Conservation (phyloP, 106 monocot species). For the Agapanthus africanus region DNA sequence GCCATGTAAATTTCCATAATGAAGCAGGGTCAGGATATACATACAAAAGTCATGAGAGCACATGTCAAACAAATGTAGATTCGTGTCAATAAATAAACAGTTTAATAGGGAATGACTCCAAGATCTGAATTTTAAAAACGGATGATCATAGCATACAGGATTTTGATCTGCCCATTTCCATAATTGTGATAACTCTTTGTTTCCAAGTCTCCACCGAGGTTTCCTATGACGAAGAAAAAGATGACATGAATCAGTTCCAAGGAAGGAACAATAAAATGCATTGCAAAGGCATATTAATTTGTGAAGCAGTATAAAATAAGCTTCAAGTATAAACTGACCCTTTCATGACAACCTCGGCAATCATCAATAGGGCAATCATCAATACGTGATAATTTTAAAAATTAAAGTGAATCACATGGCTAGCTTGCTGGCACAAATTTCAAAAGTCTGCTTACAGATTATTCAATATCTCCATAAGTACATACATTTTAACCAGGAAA, state of each 20-base stretch:
- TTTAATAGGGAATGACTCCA: background rate
- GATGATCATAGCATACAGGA: too few species aligned
- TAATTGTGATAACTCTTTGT: conserved; percentile 79
- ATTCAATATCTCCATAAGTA: too few species aligned
- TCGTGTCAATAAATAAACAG: background rate
- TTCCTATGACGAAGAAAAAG: conserved; percentile 37
- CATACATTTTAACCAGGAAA: too few species aligned
- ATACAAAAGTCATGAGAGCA: background rate
- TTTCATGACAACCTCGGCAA: background rate
- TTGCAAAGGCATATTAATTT: background rate
- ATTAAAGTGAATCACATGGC: background rate
- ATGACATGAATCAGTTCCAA: conserved; percentile 9
- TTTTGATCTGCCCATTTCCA: conserved; percentile 99
- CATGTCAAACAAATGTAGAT: background rate
- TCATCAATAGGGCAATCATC: background rate
- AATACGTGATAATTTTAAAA: conserved; percentile 1
- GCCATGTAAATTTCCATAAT: background rate
- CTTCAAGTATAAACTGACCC: background rate
- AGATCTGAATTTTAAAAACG: too few species aligned
- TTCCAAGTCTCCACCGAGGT: conserved; percentile 84
- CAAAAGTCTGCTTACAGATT: background rate
- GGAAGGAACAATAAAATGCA: background rate
- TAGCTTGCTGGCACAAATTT: background rate
- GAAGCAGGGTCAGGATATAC: background rate
- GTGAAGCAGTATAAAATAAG: background rate